Conservation (phyloP, 345 rosid species). For the Balakata baccata region DNA sequence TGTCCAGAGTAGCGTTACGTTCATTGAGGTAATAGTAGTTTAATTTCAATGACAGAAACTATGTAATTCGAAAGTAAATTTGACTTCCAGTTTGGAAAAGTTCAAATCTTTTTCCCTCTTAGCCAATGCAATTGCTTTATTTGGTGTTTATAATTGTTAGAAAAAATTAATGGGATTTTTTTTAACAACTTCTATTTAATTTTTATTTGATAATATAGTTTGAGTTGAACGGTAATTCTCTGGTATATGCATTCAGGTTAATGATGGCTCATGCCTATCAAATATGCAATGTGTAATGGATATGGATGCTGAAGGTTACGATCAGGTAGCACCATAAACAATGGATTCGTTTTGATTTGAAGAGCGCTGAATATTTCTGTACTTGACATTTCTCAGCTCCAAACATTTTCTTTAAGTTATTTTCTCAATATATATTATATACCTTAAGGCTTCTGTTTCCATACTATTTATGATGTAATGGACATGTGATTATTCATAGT, state of each 20-base stretch:
- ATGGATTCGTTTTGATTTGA: neutral
- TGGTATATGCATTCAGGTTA: slow-evolving; percentile 44
- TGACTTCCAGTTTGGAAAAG: neutral
- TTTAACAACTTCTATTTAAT: neutral
- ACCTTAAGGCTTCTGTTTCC: neutral
- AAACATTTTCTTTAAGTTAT: neutral
- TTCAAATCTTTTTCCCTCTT: neutral
- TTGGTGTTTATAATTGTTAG: neutral
- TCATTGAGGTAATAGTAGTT: slow-evolving; percentile 56
- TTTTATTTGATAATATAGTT: neutral
- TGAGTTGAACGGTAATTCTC: neutral
- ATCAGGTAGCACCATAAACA: slow-evolving; percentile 52
- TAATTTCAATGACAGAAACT: neutral
- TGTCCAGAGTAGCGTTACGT: slow-evolving; percentile 79
- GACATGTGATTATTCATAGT: neutral
- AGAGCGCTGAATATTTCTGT: neutral
- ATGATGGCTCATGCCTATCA: slow-evolving; percentile 91
- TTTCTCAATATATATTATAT: neutral
- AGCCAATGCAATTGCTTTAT: neutral
- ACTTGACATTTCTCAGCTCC: neutral
- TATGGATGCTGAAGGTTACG: slow-evolving; percentile 77
- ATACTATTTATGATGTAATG: neutral
- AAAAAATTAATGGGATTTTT: too few relatives aligned
- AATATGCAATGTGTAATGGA: slow-evolving; percentile 94
- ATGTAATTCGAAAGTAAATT: neutral